Percentiles rank a stretch among this genome's conserved stretches.
These are phyloP conservation scores for Phialophora tarda DNA, from an alignment of 2,329 filamentous ascomycete species.

Conservation along the genomic window DNA sequence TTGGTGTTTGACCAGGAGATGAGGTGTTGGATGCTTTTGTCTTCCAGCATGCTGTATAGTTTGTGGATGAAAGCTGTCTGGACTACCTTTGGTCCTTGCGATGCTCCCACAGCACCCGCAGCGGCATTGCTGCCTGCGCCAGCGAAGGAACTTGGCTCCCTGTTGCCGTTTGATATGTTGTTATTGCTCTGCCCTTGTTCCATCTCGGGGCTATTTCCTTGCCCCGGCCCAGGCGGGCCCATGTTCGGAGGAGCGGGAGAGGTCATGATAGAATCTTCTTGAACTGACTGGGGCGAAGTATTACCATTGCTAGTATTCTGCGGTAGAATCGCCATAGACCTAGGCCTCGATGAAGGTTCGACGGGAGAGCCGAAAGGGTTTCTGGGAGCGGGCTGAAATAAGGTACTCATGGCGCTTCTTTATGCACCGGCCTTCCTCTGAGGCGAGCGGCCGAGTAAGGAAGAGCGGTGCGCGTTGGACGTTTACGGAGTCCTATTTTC, in stretches of 20 bases:
- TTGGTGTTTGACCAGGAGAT: conserved; percentile 95
- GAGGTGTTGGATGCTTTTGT: conserved; percentile 87
- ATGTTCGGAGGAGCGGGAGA: conserved; percentile 54
- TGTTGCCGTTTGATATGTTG: conserved; percentile 41
- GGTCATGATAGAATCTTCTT: conserved; percentile 61
- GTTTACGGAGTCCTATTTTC: conserved; percentile 32
- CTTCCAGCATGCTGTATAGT: conserved; percentile 98
- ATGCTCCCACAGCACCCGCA: conserved; percentile 55
- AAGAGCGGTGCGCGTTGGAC: conserved; percentile 19
- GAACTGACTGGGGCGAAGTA: conserved; percentile 38
- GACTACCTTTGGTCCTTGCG: conserved; percentile 94
- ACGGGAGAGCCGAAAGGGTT: conserved; percentile 37
- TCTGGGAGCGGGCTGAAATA: conserved; percentile 36
- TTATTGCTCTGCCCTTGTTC: conserved; percentile 48
- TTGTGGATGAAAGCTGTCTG: conserved; percentile 99
- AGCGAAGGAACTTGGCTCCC: conserved; percentile 37
- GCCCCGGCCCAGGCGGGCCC: conserved; percentile 51
- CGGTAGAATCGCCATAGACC: conserved; percentile 37
- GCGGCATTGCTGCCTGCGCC: conserved; percentile 21
- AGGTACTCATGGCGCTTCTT: conserved; percentile 39
- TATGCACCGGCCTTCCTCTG: conserved; percentile 20
- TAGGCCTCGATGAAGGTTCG: conserved; percentile 30
- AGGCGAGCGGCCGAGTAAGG: conserved; percentile 13
- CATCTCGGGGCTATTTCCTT: conserved; percentile 50
- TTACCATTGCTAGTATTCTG: conserved; percentile 29